Percentiles rank a stretch among this genome's conserved stretches.
These are phyloP conservation scores for Sinapis alba DNA, from an alignment of 441 rosid genomes.

Conservation along the genomic window DNA sequence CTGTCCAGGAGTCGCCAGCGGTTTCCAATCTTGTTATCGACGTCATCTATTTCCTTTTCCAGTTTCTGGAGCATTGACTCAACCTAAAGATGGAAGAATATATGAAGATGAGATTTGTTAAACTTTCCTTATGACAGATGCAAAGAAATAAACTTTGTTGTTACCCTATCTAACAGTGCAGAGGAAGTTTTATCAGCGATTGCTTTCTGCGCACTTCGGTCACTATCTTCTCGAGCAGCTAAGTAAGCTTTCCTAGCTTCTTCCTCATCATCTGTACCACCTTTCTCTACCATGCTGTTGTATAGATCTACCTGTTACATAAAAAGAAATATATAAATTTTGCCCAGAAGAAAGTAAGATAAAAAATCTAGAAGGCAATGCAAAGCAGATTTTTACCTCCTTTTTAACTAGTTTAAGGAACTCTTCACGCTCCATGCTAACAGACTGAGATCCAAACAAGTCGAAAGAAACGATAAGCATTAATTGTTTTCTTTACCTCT, in stretches of 20 bases:
- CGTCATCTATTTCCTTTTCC: slow-evolving; percentile 58
- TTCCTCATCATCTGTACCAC: slow-evolving; percentile 74
- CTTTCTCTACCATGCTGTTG: slow-evolving; percentile 86
- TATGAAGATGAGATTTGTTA: not conserved
- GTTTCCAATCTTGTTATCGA: slow-evolving; percentile 62
- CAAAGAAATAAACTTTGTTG: slow-evolving; percentile 12
- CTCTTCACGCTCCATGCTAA: slow-evolving; percentile 91
- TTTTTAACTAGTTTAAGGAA: slow-evolving; percentile 79
- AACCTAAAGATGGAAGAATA: slow-evolving; percentile 51
- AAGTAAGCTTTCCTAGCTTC: slow-evolving; percentile 74
- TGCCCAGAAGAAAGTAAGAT: not conserved
- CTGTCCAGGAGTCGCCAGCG: slow-evolving; percentile 89
- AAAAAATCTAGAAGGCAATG: not conserved
- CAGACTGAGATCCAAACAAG: slow-evolving; percentile 55
- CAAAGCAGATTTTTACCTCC: slow-evolving; percentile 55
- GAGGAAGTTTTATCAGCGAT: slow-evolving; percentile 63
- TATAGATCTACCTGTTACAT: slow-evolving; percentile 64
- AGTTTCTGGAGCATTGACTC: slow-evolving; percentile 93
- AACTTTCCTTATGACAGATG: not conserved
- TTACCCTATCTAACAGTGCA: slow-evolving; percentile 68
- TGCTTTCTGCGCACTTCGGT: slow-evolving; percentile 56
- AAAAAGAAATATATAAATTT: not conserved
- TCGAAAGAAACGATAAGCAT: slow-evolving; percentile 25
- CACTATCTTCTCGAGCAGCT: slow-evolving; percentile 86
- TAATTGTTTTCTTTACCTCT: not conserved